Evolutionary conservation across 2,329 filamentous ascomycete species (phyloP), one percentile per base, ranked within the genome.

Genomic region (Iodosphaeria phyllophila): DNA sequence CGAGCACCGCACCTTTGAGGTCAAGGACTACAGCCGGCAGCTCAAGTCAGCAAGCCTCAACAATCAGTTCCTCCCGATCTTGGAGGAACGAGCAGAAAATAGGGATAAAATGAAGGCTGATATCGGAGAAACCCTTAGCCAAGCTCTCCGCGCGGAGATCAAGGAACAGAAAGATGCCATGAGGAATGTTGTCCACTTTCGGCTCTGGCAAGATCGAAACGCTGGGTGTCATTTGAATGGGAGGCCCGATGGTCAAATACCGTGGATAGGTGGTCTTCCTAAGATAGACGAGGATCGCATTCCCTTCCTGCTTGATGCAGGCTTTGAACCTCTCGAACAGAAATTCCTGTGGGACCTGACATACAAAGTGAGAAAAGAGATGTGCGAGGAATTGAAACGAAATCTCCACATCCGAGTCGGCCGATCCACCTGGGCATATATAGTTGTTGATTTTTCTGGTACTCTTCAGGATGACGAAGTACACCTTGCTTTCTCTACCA

Each of bases 371-470:
- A 54, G 72, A 3, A 50, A 51, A 17, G 37, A 46, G 4, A 64
- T 64, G 30, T 71, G 67, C 26, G 51, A 66, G 1, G 42, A 48
- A 2, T 50, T 77, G 6, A 50, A 60, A 21, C 43, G 53, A 2
- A 65, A 62, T 28, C 48, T 77, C 27, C 70, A 68, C 23, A 62
- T 82, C 24, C 58, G 52, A 1, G 48, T 82, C 1, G 58, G 60
- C 0, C 55, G 58, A 6, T 76, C 74, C 0, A 64, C 73, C 0
- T 69, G 66, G 22, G 48, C 70, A 0, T 65, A 60, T 30, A 82
- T 82, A 49, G 58, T 78, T 0, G 62, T 73, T 0, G 78, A 86
- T 41, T 78, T 77, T 13, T 48, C 48, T 0, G 60, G 58, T 0
- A 48, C 64, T 0, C 42, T 86, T 0, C 47, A 62, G 24, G 70